Conservation (phyloP, 495 filamentous ascomycete genomes). For the Rhypophila decipiens region DNA sequence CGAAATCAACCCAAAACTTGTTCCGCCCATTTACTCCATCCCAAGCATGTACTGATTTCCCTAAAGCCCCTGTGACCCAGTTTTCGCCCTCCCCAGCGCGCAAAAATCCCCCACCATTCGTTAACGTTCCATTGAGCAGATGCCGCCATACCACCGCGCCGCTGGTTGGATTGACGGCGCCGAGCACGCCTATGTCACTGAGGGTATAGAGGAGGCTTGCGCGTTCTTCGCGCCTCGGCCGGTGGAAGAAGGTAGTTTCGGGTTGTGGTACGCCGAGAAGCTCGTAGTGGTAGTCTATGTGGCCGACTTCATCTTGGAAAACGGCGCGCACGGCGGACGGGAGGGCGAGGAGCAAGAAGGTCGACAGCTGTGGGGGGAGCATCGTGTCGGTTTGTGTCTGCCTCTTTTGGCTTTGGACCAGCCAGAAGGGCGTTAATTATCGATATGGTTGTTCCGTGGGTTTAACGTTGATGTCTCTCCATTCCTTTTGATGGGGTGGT, state of each 20-base stretch:
- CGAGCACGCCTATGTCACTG: slow-evolving; percentile 71
- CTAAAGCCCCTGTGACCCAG: slow-evolving; percentile 64
- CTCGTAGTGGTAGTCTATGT: slow-evolving; percentile 88
- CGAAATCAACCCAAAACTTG: slow-evolving; percentile 61
- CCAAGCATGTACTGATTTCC: slow-evolving; percentile 68
- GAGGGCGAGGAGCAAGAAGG: slow-evolving; percentile 26
- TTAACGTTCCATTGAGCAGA: slow-evolving; percentile 38
- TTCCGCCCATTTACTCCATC: slow-evolving; percentile 72
- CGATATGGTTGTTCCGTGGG: too few relatives aligned
- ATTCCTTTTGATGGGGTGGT: not conserved
- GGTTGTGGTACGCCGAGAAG: slow-evolving; percentile 75
- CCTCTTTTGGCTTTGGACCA: not conserved
- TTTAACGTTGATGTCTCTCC: not conserved
- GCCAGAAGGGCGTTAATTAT: not conserved
- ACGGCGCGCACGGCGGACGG: slow-evolving; percentile 54
- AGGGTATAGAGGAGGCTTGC: slow-evolving; percentile 89
- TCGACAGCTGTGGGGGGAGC: slow-evolving; percentile 12
- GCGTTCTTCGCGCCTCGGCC: slow-evolving; percentile 68
- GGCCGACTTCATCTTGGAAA: slow-evolving; percentile 83
- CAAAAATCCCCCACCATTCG: slow-evolving; percentile 48
- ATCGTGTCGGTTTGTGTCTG: not conserved
- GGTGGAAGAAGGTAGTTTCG: slow-evolving; percentile 91
- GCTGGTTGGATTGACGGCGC: slow-evolving; percentile 82
- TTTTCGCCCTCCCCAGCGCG: slow-evolving; percentile 67
- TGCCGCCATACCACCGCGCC: slow-evolving; percentile 86